Percentiles rank a stretch among this genome's conserved stretches.
These are phyloP conservation scores for Orbilia oligospora DNA, from an alignment of 2,329 filamentous ascomycete genomes.

Conservation along the genomic window DNA sequence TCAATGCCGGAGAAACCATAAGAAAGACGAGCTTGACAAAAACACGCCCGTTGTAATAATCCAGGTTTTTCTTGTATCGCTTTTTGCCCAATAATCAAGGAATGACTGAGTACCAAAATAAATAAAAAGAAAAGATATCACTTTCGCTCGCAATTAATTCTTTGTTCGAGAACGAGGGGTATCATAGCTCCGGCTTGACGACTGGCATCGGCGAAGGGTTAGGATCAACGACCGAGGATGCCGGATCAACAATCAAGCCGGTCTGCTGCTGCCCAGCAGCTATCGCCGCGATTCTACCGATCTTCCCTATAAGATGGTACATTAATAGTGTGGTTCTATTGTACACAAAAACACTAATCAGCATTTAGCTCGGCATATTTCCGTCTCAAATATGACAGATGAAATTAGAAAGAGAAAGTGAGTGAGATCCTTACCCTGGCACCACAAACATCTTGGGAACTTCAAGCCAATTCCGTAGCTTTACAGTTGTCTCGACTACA, in stretches of 20 bases:
- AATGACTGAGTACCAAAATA: not conserved
- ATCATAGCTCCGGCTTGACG: conserved; percentile 11
- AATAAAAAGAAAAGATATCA: conserved; percentile 4
- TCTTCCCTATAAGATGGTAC: conserved; percentile 59
- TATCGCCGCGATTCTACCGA: conserved; percentile 47
- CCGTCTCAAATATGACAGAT: no score
- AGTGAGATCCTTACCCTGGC: conserved; percentile 65
- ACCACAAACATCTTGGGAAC: conserved; percentile 73
- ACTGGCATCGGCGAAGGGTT: conserved; percentile 16
- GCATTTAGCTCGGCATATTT: conserved; percentile 26
- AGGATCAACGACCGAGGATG: conserved; percentile 8
- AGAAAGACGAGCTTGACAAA: not conserved
- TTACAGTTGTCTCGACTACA: conserved; percentile 73
- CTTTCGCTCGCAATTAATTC: not conserved
- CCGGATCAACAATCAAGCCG: conserved; percentile 17
- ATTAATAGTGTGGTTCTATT: conserved; percentile 55
- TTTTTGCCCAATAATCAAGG: conserved; percentile 9
- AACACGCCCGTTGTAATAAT: not conserved
- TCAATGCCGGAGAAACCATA: not conserved
- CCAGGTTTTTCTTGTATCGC: conserved; percentile 1
- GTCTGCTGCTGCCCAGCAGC: conserved; percentile 2
- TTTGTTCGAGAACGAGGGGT: not conserved
- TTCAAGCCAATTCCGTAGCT: conserved; percentile 72
- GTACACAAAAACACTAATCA: conserved; percentile 39
- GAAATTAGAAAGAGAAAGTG: not conserved